phyloP scores from a whole-genome alignment of 1,284 basidiomycete genomes.

The Ceraceosorus guamensis region DNA sequence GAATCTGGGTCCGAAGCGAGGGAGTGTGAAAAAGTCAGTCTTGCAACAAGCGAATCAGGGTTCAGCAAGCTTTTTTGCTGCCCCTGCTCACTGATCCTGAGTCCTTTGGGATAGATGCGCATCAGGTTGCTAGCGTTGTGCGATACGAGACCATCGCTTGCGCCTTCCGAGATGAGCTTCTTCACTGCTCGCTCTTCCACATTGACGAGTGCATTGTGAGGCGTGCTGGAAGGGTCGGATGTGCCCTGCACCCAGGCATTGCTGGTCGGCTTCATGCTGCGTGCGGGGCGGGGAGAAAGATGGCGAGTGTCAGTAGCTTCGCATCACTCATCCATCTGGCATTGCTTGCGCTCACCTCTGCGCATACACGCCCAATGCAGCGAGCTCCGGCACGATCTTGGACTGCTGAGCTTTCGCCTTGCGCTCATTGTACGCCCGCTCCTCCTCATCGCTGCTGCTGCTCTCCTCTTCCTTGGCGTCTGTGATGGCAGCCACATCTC shows the following conservation, averaged over 20 bases:
- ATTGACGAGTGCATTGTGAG: constrained; percentile 54
- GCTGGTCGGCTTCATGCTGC: constrained; percentile 27
- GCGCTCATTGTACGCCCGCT: constrained; percentile 6
- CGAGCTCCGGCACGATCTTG: constrained; percentile 38
- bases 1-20: constrained; percentile 13
- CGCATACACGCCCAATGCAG: constrained; percentile 38
- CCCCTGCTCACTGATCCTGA: constrained; percentile 53
- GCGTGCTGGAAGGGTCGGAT: constrained; percentile 15
- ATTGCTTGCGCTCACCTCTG: constrained; percentile 11
- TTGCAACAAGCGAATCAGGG: no score
- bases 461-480: constrained; percentile 10
- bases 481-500: constrained; percentile 1
- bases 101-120: constrained; percentile 59
- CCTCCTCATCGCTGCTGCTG: constrained; percentile 21
- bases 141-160: constrained; percentile 34
- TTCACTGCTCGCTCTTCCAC: constrained; percentile 56
- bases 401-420: constrained; percentile 14
- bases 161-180: constrained; percentile 50
- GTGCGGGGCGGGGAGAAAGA: no score
- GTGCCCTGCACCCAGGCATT: constrained; percentile 33
- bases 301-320: no score
- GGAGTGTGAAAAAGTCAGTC: no score
- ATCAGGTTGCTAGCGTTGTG: constrained; percentile 55
- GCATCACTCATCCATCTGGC: no score
- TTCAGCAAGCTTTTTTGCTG: background rate